Evolutionary conservation across 441 rosid species (phyloP).

Genomic region (Rhodomyrtus psidioides): DNA sequence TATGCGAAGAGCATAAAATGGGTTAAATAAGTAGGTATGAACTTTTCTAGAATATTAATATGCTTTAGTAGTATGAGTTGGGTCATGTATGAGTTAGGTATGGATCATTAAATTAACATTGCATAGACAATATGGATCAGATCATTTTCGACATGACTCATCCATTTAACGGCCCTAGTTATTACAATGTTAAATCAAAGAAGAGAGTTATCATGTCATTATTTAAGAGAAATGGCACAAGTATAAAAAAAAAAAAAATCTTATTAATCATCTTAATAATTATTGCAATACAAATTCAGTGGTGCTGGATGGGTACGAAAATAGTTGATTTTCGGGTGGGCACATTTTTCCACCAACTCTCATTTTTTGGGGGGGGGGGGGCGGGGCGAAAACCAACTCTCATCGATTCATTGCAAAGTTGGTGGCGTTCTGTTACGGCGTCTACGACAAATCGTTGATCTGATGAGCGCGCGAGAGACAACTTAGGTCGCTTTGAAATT

Average conservation of each 20-base stretch:
- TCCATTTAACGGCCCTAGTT: not conserved
- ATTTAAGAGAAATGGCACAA: not conserved
- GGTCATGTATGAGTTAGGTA: not conserved
- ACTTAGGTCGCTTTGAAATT: not conserved
- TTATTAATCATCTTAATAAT: not conserved
- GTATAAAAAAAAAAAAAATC: not conserved
- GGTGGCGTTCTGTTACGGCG: not conserved
- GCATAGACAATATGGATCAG: not conserved
- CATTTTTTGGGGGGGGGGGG: too few relatives aligned
- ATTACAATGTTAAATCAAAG: not conserved
- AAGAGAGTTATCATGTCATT: not conserved
- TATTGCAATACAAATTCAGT: not conserved
- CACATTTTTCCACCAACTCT: not conserved
- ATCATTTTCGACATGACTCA: not conserved
- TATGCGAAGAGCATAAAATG: not conserved
- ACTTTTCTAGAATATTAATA: not conserved
- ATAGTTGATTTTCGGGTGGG: not conserved
- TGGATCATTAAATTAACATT: not conserved
- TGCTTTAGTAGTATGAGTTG: not conserved
- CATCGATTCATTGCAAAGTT: not conserved
- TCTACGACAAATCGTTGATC: not conserved
- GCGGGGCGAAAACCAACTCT: too few relatives aligned
- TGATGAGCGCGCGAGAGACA: not conserved
- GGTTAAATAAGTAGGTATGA: not conserved
- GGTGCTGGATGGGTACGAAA: not conserved